These are phyloP conservation scores for Tolypocladium sp. DNA, from an alignment of 2,329 filamentous ascomycete genomes.

Conservation along the genomic window DNA sequence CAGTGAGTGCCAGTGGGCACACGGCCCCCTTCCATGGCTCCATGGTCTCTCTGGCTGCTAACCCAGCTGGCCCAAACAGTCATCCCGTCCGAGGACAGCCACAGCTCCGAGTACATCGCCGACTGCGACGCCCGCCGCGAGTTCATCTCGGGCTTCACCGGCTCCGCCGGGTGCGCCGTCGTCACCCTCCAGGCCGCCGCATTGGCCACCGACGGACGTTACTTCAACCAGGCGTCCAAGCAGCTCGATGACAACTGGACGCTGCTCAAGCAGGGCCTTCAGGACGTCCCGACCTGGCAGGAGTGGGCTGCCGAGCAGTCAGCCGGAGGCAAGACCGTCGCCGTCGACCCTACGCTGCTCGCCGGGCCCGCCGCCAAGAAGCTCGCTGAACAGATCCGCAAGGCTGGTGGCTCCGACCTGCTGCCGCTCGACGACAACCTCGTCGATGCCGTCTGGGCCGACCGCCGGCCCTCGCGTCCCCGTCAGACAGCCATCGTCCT, in stretches of 20 bases:
- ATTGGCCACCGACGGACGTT: slow-evolving; percentile 88
- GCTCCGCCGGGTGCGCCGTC: slow-evolving; percentile 88
- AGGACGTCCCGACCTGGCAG: slow-evolving; percentile 94
- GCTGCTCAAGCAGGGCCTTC: slow-evolving; percentile 83
- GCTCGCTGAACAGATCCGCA: slow-evolving; percentile 77
- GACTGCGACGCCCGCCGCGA: slow-evolving; percentile 86
- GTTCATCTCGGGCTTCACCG: slow-evolving; percentile 89
- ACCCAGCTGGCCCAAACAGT: slow-evolving; percentile 44
- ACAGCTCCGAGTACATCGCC: slow-evolving; percentile 96
- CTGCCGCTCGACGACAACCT: slow-evolving; percentile 72
- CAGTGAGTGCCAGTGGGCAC: slow-evolving; percentile 44
- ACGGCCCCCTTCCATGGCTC: slow-evolving; percentile 2
- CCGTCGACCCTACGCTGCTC: slow-evolving; percentile 82
- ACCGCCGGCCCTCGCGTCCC: slow-evolving; percentile 63
- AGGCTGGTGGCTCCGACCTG: slow-evolving; percentile 70
- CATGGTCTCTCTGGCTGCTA: background rate
- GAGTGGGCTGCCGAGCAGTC: slow-evolving; percentile 88
- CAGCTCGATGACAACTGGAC: slow-evolving; percentile 90
- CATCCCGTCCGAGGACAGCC: slow-evolving; percentile 91
- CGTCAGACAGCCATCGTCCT: slow-evolving; percentile 68
- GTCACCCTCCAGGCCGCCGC: slow-evolving; percentile 80
- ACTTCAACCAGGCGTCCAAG: slow-evolving; percentile 92
- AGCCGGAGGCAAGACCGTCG: slow-evolving; percentile 78
- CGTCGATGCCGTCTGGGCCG: slow-evolving; percentile 83
- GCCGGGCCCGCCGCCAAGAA: slow-evolving; percentile 57